Evolutionary conservation across 768 basidiomycete genomes (phyloP).

Genomic region (Pisolithus orientalis): DNA sequence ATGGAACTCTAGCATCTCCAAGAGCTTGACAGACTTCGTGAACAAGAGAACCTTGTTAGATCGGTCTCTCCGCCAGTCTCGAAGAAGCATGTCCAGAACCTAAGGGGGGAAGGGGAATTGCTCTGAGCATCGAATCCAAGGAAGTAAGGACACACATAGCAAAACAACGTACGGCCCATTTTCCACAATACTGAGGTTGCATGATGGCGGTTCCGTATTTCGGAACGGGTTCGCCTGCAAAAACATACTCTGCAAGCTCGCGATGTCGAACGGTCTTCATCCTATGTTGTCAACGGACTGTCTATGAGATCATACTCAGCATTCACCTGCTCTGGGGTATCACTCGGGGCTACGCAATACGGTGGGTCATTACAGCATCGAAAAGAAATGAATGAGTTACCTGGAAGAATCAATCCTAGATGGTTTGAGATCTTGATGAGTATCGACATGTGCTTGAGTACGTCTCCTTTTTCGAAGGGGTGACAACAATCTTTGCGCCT

Average conservation of each 20-base stretch:
- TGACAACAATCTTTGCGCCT: slow-evolving; percentile 59
- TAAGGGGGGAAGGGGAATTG: slow-evolving; percentile 20
- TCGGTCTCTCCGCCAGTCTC: slow-evolving; percentile 56
- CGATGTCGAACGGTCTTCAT: slow-evolving; percentile 48
- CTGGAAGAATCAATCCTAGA: slow-evolving; percentile 77
- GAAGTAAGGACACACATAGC: background rate
- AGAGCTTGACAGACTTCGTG: slow-evolving; percentile 85
- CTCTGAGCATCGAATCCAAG: background rate
- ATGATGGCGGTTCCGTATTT: slow-evolving; percentile 60
- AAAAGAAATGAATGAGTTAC: slow-evolving; percentile 29
- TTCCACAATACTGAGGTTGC: slow-evolving; percentile 67
- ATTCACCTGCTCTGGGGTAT: slow-evolving; percentile 61
- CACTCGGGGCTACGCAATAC: slow-evolving; percentile 47
- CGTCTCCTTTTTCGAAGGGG: slow-evolving; percentile 36
- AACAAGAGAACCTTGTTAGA: slow-evolving; percentile 90
- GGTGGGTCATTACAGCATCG: background rate
- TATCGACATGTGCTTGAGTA: slow-evolving; percentile 77
- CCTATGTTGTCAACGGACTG: background rate
- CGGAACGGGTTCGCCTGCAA: slow-evolving; percentile 49
- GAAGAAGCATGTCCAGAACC: slow-evolving; percentile 63
- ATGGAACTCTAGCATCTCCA: slow-evolving; percentile 81
- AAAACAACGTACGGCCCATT: slow-evolving; percentile 67
- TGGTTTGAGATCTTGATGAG: slow-evolving; percentile 88
- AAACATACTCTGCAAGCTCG: slow-evolving; percentile 54
- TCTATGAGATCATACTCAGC: background rate